phyloP scores from a whole-genome alignment of 73 alveolate genomes.

The Paramecium primaurelia region DNA sequence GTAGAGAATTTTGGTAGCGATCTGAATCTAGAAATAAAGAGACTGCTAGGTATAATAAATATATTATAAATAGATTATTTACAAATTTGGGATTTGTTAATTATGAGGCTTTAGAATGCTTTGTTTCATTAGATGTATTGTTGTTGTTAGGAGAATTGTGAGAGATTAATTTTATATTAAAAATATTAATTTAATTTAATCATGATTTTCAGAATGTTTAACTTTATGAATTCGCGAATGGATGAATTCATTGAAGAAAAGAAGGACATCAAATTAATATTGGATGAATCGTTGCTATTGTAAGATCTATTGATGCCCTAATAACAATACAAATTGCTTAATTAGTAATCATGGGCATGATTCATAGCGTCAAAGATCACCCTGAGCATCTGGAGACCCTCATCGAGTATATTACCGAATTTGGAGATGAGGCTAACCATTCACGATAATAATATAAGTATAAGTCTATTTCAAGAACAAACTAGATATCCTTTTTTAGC shows the following conservation, averaged over 20 bases:
- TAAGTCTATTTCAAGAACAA: background rate
- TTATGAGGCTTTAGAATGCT: slow-evolving; percentile 63
- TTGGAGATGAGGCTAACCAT: background rate
- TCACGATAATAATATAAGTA: background rate
- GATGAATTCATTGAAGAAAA: slow-evolving; percentile 3
- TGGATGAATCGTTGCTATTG: background rate
- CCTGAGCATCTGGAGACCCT: background rate
- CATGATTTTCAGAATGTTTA: slow-evolving; percentile 31
- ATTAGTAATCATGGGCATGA: slow-evolving; percentile 37
- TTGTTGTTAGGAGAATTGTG: background rate
- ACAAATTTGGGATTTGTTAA: slow-evolving; percentile 48
- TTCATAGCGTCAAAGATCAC: background rate
- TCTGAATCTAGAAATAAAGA: slow-evolving; percentile 59
- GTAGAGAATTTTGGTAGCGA: slow-evolving; percentile 66
- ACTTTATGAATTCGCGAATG: background rate
- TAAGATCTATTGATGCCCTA: background rate
- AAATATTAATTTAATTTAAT: background rate
- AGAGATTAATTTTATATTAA: background rate
- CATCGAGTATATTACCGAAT: background rate
- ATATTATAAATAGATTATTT: background rate
- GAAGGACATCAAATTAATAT: background rate
- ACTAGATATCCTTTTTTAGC: slow-evolving; percentile 18
- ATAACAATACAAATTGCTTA: background rate
- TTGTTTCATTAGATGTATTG: slow-evolving; percentile 48
- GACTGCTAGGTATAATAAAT: slow-evolving; percentile 21